phyloP scores from a whole-genome alignment of 2,329 filamentous ascomycete species.

The Arthrobotrys entomopaga region DNA sequence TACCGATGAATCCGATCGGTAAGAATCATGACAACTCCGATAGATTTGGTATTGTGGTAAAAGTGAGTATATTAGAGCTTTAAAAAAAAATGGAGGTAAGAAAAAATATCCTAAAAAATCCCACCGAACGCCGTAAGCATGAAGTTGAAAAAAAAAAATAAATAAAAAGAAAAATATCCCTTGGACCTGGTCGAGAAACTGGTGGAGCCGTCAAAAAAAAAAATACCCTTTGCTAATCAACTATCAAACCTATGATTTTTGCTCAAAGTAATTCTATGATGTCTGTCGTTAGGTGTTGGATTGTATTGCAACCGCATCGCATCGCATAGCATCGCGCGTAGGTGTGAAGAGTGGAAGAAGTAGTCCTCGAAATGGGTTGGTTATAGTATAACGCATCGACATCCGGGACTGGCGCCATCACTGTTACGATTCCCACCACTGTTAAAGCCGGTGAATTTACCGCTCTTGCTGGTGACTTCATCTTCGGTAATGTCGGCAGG shows the following conservation, averaged over 20 bases:
- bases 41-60: too few relatives aligned
- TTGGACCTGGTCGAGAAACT: too few relatives aligned
- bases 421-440: slow-evolving; percentile 39
- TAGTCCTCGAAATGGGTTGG: background rate
- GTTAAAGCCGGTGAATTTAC: slow-evolving; percentile 55
- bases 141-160: background rate
- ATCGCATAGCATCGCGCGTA: too few relatives aligned
- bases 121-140: background rate
- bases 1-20: too few relatives aligned
- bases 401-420: slow-evolving; percentile 55
- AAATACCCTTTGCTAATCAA: background rate
- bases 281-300: too few relatives aligned
- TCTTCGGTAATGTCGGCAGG: slow-evolving; percentile 59
- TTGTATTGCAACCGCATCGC: too few relatives aligned
- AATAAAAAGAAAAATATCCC: background rate
- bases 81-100: background rate
- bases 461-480: slow-evolving; percentile 57
- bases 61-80: too few relatives aligned
- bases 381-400: slow-evolving; percentile 59
- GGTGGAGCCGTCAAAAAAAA: too few relatives aligned
- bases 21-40: too few relatives aligned
- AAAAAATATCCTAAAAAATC: background rate
- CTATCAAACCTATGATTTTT: background rate
- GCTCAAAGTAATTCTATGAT: too few relatives aligned
- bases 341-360: too few relatives aligned